Evolutionary conservation across 2,329 filamentous ascomycete genomes (phyloP), one percentile per base, ranked within the genome.

Genomic region (Pseudogymnoascus sp.): DNA sequence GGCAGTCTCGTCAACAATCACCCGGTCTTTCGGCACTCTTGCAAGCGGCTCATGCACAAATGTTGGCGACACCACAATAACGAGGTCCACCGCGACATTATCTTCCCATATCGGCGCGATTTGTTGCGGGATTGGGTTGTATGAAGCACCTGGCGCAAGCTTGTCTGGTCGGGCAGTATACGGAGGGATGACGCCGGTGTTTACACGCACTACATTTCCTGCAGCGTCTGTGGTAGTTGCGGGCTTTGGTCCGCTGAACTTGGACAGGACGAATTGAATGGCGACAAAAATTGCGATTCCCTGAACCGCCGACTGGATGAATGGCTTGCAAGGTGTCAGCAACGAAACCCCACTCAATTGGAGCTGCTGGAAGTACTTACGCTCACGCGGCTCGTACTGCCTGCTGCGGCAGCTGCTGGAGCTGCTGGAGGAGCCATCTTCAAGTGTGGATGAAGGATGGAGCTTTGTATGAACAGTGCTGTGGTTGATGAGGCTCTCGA

Each of bases 51-150:
- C 84, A 64, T 90, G 83, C 35, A 83, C 82, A 66, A 88, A 81
- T 8, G 87, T 88, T 10, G 89, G 83, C 58, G 92, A 93, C 61
- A 97, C 83, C 68, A 93, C 94, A 72, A 99, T 83, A 67, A 84
- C 80, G 68, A 99, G 85, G 74, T 99, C 94, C 67, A 99, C 75
- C 64, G 84, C 78, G 69, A 85, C 89, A 72, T 94, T 85, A 58
- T 82, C 78, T 2, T 90, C 86, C 94, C 94, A 99, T 70, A 97
- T 91, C 21, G 94, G 92, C 37, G 89, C 89, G 64, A 97, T 80
- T 62, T 81, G 82, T 67, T 87, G 81, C 1, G 92, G 91, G 15
- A 90, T 76, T 0, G 76, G 74, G 68, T 81, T 88, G 72, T 87
- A 87, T 59, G 80, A 75, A 21, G 86, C 87, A 67, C 83, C 84